Conservation (phyloP, 2,329 filamentous ascomycete genomes). For the Teratosphaeriaceae sp. region DNA sequence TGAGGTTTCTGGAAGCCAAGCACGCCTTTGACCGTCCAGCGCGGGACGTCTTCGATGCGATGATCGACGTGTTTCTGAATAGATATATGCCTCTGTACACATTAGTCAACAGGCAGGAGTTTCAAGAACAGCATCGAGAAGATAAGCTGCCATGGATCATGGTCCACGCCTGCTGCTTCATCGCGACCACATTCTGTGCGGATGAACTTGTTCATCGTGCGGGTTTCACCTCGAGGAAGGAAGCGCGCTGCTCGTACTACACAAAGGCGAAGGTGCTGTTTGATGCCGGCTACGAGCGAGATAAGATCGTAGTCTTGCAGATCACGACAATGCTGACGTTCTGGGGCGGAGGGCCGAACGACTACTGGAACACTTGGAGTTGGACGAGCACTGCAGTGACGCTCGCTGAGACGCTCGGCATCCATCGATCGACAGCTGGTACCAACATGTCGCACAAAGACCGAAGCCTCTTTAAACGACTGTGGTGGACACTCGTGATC, state of each 20-base stretch:
- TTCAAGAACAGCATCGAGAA: conserved; percentile 6
- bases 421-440: conserved; percentile 12
- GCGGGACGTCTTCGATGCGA: conserved; percentile 2
- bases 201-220: conserved; percentile 6
- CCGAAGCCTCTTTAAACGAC: conserved; percentile 12
- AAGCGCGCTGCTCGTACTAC: conserved; percentile 8
- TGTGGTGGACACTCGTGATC: conserved; percentile 19
- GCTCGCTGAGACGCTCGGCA: conserved; percentile 17
- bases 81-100: conserved; percentile 11
- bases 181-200: conserved; percentile 13
- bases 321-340: conserved; percentile 16
- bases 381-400: conserved; percentile 19
- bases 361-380: conserved; percentile 17
- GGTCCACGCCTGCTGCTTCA: conserved; percentile 14
- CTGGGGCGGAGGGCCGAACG: conserved; percentile 14
- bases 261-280: conserved; percentile 17
- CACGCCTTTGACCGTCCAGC: conserved; percentile 10
- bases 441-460: conserved; percentile 13
- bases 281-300: conserved; percentile 14
- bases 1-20: conserved; percentile 12
- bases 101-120: conserved; percentile 9
- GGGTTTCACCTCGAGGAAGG: conserved; percentile 8
- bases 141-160: conserved; percentile 13
- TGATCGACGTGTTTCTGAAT: conserved; percentile 10
- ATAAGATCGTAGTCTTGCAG: conserved; percentile 18